Evolutionary conservation across 805 yeast species (phyloP).

Genomic region (Saccharomycopsis sp.): DNA sequence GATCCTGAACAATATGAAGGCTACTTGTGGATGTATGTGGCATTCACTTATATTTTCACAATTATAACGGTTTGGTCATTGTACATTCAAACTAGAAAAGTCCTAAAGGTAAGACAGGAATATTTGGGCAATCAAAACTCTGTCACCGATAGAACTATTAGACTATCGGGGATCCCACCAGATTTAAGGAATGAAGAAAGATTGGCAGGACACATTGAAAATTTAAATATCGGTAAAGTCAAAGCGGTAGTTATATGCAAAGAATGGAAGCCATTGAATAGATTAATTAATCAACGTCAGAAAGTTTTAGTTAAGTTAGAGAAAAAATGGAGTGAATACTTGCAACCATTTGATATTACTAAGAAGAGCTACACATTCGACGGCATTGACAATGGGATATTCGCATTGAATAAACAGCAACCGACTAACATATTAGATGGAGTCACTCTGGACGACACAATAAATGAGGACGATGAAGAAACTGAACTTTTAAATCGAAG

Average conservation of each 20-base stretch:
- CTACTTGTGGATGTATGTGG: slow-evolving; percentile 79
- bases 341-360: slow-evolving; percentile 34
- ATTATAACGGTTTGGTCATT: slow-evolving; percentile 52
- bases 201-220: slow-evolving; percentile 67
- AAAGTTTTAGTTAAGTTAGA: slow-evolving; percentile 53
- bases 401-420: slow-evolving; percentile 10
- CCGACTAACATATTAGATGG: background rate
- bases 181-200: slow-evolving; percentile 65
- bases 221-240: slow-evolving; percentile 73
- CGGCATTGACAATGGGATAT: slow-evolving; percentile 12
- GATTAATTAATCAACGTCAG: slow-evolving; percentile 53
- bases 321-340: slow-evolving; percentile 61
- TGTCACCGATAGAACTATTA: slow-evolving; percentile 83
- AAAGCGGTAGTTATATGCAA: slow-evolving; percentile 71
- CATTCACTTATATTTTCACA: slow-evolving; percentile 84
- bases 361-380: slow-evolving; percentile 13
- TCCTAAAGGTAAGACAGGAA: slow-evolving; percentile 70
- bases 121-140: slow-evolving; percentile 83
- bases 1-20: slow-evolving; percentile 26
- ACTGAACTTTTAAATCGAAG: slow-evolving; percentile 11
- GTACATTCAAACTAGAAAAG: slow-evolving; percentile 61
- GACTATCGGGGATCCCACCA: slow-evolving; percentile 84
- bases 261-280: slow-evolving; percentile 76
- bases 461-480: slow-evolving; percentile 13
- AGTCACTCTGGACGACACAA: background rate